These are phyloP conservation scores for Achaetomiella virescens DNA, from an alignment of 495 filamentous ascomycete species.

Conservation along the genomic window DNA sequence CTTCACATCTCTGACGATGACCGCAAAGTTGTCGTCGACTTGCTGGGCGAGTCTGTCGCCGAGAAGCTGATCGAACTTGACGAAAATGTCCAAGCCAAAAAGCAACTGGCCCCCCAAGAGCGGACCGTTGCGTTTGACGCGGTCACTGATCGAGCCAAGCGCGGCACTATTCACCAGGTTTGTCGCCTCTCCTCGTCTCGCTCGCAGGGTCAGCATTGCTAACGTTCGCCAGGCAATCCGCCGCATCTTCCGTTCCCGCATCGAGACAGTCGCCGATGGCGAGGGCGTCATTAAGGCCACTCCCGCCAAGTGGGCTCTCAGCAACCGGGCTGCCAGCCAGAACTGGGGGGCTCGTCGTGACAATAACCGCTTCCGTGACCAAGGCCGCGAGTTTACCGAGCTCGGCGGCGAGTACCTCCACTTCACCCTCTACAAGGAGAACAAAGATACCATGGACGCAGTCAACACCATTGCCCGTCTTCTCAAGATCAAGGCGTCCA, in stretches of 20 bases:
- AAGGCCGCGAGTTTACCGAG: constrained; percentile 21
- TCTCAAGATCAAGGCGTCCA: constrained; percentile 59
- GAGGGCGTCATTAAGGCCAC: constrained; percentile 33
- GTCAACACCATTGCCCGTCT: constrained; percentile 63
- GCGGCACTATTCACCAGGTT: constrained; percentile 37
- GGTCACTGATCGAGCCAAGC: constrained; percentile 34
- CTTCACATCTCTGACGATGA: constrained; percentile 19
- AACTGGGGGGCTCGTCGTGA: constrained; percentile 28
- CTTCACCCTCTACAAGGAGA: constrained; percentile 95
- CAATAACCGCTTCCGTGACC: constrained; percentile 14
- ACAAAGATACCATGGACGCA: constrained; percentile 95
- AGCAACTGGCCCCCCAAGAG: constrained; percentile 15
- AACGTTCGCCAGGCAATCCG: constrained; percentile 36
- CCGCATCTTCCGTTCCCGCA: constrained; percentile 33
- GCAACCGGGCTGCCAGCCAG: constrained; percentile 6
- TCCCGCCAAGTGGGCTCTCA: constrained; percentile 15
- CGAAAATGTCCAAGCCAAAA: constrained; percentile 24
- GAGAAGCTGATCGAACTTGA: constrained; percentile 33
- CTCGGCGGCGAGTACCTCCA: constrained; percentile 78
- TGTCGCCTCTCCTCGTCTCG: constrained; percentile 1
- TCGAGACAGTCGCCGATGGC: constrained; percentile 27
- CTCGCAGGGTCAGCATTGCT: background rate
- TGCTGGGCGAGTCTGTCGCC: constrained; percentile 29
- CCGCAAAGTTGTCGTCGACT: constrained; percentile 11
- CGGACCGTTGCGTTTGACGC: constrained; percentile 26